These are phyloP conservation scores for Penicillium salamii DNA, from an alignment of 495 filamentous ascomycete species.

Conservation along the genomic window DNA sequence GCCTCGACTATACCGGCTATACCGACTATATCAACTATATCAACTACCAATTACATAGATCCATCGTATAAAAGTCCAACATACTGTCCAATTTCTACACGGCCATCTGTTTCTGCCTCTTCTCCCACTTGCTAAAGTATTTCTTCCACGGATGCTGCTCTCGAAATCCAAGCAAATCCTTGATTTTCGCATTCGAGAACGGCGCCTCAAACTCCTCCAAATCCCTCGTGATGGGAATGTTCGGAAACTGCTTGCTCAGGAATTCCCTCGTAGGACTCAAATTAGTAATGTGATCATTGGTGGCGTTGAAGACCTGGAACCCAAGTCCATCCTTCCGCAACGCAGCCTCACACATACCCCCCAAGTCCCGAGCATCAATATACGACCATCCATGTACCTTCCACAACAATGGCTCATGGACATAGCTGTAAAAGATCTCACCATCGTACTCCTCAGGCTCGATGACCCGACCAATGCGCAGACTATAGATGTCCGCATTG, in stretches of 20 bases:
- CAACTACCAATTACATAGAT: no score
- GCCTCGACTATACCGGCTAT: background rate
- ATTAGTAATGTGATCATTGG: slow-evolving; percentile 53
- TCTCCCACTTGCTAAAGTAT: slow-evolving; percentile 31
- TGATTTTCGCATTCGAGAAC: slow-evolving; percentile 55
- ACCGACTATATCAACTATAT: no score
- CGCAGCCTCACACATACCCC: slow-evolving; percentile 32
- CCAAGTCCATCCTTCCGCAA: slow-evolving; percentile 41
- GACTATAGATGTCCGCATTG: slow-evolving; percentile 53
- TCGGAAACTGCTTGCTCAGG: slow-evolving; percentile 38
- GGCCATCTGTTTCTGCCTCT: slow-evolving; percentile 2
- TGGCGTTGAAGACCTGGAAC: slow-evolving; percentile 59
- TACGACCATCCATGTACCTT: slow-evolving; percentile 60
- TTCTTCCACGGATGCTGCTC: slow-evolving; percentile 53
- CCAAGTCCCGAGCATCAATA: slow-evolving; percentile 56
- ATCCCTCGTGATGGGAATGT: slow-evolving; percentile 44
- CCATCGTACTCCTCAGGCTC: slow-evolving; percentile 53
- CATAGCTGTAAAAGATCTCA: slow-evolving; percentile 47
- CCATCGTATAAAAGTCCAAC: no score
- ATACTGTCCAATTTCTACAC: background rate
- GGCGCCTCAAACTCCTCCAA: slow-evolving; percentile 55
- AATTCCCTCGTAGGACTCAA: slow-evolving; percentile 24
- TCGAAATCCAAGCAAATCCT: slow-evolving; percentile 52
- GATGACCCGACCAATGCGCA: slow-evolving; percentile 57
- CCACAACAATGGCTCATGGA: slow-evolving; percentile 46